A percentile compares a stretch with the other conserved stretches of the same genome.
phyloP scores from a whole-genome alignment of 202 grass and related monocot species.

The Cymbopogon flexuosus region DNA sequence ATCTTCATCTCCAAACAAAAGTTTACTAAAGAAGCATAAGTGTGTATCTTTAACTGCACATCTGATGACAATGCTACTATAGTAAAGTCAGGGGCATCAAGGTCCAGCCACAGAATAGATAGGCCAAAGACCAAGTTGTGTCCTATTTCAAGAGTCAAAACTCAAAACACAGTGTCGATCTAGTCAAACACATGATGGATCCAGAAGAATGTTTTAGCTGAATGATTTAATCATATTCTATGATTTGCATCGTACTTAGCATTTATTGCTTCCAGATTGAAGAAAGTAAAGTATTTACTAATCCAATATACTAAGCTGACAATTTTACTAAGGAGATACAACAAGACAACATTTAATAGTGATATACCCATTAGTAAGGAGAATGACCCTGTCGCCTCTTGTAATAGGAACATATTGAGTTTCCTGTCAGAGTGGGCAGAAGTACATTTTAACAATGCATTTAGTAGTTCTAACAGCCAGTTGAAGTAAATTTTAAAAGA shows the following conservation, averaged over 20 bases:
- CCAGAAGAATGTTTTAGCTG: background rate
- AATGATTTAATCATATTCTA: background rate
- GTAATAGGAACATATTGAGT: slow-evolving; percentile 57
- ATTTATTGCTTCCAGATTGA: background rate
- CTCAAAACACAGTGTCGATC: background rate
- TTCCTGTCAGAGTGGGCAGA: slow-evolving; percentile 47
- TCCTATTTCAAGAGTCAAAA: background rate
- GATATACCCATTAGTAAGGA: slow-evolving; percentile 64
- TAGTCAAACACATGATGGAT: background rate
- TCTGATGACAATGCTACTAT: background rate
- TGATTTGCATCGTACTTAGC: background rate
- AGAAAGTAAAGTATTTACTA: slow-evolving; percentile 4
- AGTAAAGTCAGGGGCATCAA: background rate
- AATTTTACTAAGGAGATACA: background rate
- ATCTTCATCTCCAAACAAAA: slow-evolving; percentile 5
- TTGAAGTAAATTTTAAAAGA: background rate
- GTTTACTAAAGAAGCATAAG: background rate
- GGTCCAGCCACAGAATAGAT: background rate
- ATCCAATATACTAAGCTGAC: background rate
- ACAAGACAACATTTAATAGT: background rate
- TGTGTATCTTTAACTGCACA: background rate
- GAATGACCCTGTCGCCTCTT: slow-evolving; percentile 56
- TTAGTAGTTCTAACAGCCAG: background rate
- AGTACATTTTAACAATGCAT: slow-evolving; percentile 7
- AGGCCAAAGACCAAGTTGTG: background rate